A percentile compares a stretch with the other conserved stretches of the same genome.
Conservation (phyloP, 257 asterid species). For the Apocynum venetum region DNA sequence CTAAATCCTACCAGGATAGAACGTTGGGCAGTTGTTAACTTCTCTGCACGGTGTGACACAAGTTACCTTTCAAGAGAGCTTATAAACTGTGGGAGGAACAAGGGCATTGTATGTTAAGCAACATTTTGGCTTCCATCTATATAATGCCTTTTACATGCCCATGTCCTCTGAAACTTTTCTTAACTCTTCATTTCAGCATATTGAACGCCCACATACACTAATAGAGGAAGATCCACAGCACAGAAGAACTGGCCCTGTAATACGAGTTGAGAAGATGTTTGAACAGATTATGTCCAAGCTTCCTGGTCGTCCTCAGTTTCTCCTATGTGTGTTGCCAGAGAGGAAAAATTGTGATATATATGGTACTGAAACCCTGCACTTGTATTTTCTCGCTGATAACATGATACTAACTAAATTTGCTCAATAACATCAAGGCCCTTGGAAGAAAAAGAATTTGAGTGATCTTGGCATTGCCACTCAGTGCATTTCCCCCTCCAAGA, state of each 20-base stretch:
- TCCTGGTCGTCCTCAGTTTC: slow-evolving; percentile 64
- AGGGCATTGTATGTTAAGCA: slow-evolving; percentile 75
- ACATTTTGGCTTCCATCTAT: not conserved
- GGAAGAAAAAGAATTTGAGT: slow-evolving; percentile 80
- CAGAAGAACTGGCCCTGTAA: slow-evolving; percentile 52
- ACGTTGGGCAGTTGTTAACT: slow-evolving; percentile 85
- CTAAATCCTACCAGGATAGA: slow-evolving; percentile 49
- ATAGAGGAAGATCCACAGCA: slow-evolving; percentile 74
- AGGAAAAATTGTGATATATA: slow-evolving; percentile 73
- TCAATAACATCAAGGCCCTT: slow-evolving; percentile 61
- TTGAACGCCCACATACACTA: slow-evolving; percentile 79
- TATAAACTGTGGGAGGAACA: slow-evolving; percentile 72
- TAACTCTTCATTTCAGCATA: slow-evolving; percentile 42
- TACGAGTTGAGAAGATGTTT: slow-evolving; percentile 86
- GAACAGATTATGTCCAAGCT: slow-evolving; percentile 62
- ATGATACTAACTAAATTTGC: slow-evolving; percentile 3
- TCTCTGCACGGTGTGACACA: slow-evolving; percentile 70
- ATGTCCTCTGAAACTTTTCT: slow-evolving; percentile 12
- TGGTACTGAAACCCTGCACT: slow-evolving; percentile 45
- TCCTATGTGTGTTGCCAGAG: slow-evolving; percentile 86
- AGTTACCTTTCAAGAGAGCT: slow-evolving; percentile 83
- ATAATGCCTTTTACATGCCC: slow-evolving; percentile 8
- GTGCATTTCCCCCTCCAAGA: slow-evolving; percentile 71
- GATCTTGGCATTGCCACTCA: slow-evolving; percentile 73
- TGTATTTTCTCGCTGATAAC: slow-evolving; percentile 4